Percentiles rank a stretch among this genome's conserved stretches.
Conservation (phyloP, 176 grass and related monocot species). For the Oryza rufipogon region DNA sequence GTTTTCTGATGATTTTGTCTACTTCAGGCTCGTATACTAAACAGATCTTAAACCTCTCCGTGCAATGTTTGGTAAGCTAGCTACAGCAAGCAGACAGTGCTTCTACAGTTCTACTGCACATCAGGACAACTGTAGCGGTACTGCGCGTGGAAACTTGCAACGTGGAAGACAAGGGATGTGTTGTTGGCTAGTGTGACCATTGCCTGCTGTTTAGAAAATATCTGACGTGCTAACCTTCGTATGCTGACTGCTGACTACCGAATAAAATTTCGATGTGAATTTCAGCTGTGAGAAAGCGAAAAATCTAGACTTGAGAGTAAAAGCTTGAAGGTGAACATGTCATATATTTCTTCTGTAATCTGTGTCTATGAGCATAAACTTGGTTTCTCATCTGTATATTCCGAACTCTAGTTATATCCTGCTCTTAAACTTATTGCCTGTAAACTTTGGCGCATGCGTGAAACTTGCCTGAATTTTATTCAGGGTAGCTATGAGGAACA, state of each 20-base stretch:
- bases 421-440: no score
- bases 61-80: background rate
- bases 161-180: background rate
- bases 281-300: no score
- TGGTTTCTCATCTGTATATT: background rate
- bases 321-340: no score
- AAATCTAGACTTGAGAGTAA: background rate
- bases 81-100: background rate
- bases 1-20: background rate
- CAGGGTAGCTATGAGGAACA: no score
- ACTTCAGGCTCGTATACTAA: background rate
- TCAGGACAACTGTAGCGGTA: background rate
- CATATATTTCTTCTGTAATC: no score
- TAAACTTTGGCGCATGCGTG: no score
- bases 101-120: background rate
- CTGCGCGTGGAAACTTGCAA: constrained; percentile 10
- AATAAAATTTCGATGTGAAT: no score
- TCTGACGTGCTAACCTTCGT: background rate
- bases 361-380: background rate
- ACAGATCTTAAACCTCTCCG: background rate
- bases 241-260: background rate
- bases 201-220: constrained; percentile 18
- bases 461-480: no score
- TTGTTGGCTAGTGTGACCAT: constrained; percentile 1
- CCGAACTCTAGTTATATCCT: background rate